These are phyloP conservation scores for Globisporangium nodosum DNA, from an alignment of 352 stramenopile species.

Conservation along the genomic window DNA sequence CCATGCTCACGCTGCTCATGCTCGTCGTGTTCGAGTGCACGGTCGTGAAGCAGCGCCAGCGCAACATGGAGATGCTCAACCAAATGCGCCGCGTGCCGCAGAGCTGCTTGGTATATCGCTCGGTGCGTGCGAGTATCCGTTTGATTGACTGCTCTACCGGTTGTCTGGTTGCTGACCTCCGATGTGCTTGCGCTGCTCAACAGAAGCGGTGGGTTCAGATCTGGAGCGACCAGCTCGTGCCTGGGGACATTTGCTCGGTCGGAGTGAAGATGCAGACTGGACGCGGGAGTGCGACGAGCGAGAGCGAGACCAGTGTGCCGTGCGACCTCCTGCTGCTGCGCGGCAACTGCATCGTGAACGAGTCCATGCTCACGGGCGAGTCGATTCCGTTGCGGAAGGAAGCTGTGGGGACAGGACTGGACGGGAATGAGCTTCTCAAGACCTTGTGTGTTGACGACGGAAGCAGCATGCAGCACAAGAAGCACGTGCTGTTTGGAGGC, in stretches of 20 bases:
- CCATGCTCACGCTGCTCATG: constrained; percentile 93
- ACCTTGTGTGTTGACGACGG: constrained; percentile 23
- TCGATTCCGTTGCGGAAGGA: constrained; percentile 93
- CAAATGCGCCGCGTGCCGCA: constrained; percentile 67
- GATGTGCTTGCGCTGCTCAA: not conserved
- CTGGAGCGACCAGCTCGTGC: constrained; percentile 64
- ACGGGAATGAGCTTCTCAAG: constrained; percentile 13
- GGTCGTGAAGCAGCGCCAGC: constrained; percentile 87
- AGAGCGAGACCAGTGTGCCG: constrained; percentile 39
- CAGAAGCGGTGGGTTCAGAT: constrained; percentile 56
- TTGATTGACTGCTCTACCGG: not conserved
- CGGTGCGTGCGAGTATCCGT: not conserved
- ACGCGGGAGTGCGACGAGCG: constrained; percentile 4
- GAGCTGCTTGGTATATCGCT: constrained; percentile 79
- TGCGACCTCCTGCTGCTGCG: constrained; percentile 90
- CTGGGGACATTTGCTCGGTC: constrained; percentile 84
- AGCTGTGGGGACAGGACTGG: constrained; percentile 16
- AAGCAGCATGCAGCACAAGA: constrained; percentile 29
- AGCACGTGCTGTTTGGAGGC: constrained; percentile 78
- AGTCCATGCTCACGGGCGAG: constrained; percentile 96
- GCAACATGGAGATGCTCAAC: constrained; percentile 85
- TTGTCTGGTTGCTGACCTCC: not conserved
- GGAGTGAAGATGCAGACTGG: constrained; percentile 25
- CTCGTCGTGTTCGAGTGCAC: constrained; percentile 94
- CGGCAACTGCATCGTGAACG: constrained; percentile 93